These are phyloP conservation scores for Coemansia sp. DNA, from an alignment of 192 early-diverging fungal genomes.

Conservation along the genomic window DNA sequence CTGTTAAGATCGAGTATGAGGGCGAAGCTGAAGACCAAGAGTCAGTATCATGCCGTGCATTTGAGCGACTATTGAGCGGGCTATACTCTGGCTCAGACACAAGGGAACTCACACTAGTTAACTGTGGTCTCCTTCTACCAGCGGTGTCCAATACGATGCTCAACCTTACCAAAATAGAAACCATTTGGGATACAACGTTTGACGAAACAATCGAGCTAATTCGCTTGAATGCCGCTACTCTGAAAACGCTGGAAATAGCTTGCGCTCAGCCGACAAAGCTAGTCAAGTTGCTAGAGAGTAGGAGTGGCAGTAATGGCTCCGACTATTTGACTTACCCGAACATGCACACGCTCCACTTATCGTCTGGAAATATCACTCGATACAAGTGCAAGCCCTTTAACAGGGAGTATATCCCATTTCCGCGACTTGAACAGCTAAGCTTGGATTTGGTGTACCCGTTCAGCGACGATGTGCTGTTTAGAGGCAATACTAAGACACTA, in stretches of 20 bases:
- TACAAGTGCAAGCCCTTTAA: neutral
- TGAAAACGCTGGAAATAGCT: neutral
- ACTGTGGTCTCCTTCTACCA: neutral
- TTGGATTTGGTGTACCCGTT: conserved; percentile 1
- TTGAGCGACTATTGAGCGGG: neutral
- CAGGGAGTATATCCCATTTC: neutral
- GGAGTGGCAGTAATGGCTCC: neutral
- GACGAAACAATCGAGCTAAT: neutral
- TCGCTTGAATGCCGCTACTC: neutral
- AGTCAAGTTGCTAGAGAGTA: neutral
- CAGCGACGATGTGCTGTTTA: conserved; percentile 4
- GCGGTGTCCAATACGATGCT: neutral
- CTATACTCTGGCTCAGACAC: neutral
- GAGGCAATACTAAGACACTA: neutral
- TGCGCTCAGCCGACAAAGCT: neutral
- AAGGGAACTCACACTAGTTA: neutral
- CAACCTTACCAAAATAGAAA: neutral
- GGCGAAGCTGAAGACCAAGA: neutral
- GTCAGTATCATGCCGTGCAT: neutral
- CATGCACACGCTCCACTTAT: neutral
- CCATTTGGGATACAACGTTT: neutral
- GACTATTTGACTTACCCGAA: neutral
- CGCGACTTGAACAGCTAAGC: neutral
- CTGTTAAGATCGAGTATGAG: neutral
- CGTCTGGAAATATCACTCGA: neutral